These are phyloP conservation scores for Tolypocladium nubicola DNA, from an alignment of 2,329 filamentous ascomycete genomes.

Conservation along the genomic window DNA sequence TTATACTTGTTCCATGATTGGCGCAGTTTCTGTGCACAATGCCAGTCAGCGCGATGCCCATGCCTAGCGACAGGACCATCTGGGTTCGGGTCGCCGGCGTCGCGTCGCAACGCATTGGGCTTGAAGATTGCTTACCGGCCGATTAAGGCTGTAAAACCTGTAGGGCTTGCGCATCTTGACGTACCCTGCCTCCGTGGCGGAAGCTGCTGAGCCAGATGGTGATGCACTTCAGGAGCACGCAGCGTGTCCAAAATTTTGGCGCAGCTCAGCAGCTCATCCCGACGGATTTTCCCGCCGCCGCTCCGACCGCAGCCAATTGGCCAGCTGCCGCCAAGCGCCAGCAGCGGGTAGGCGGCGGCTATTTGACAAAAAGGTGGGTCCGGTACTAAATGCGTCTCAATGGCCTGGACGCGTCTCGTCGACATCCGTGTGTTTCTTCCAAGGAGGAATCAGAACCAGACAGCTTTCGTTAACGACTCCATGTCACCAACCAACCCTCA, in stretches of 20 bases:
- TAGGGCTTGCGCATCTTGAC: constrained; percentile 42
- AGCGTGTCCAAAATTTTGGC: constrained; percentile 19
- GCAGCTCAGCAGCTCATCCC: constrained; percentile 8
- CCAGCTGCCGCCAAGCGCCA: constrained; percentile 9
- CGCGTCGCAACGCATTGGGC: background rate
- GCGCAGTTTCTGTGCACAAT: constrained; percentile 62
- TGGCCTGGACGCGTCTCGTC: constrained; percentile 3
- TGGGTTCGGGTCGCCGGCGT: background rate
- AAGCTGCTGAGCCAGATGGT: constrained; percentile 1
- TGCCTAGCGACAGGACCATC: background rate
- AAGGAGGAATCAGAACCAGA: background rate
- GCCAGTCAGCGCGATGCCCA: constrained; percentile 1
- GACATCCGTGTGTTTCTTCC: background rate
- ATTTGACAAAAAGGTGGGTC: constrained; percentile 7
- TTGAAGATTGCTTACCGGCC: constrained; percentile 41
- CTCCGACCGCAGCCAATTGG: constrained; percentile 1
- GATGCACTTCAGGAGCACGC: constrained; percentile 1
- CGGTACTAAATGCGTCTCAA: constrained; percentile 15
- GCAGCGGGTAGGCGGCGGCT: background rate
- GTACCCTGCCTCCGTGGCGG: constrained; percentile 15
- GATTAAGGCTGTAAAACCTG: constrained; percentile 57
- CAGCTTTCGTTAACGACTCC: background rate
- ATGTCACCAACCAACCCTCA: background rate
- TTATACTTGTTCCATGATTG: constrained; percentile 98
- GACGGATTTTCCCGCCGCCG: constrained; percentile 18